Evolutionary conservation across 768 basidiomycete species (phyloP).

Genomic region (Terana coerulea): DNA sequence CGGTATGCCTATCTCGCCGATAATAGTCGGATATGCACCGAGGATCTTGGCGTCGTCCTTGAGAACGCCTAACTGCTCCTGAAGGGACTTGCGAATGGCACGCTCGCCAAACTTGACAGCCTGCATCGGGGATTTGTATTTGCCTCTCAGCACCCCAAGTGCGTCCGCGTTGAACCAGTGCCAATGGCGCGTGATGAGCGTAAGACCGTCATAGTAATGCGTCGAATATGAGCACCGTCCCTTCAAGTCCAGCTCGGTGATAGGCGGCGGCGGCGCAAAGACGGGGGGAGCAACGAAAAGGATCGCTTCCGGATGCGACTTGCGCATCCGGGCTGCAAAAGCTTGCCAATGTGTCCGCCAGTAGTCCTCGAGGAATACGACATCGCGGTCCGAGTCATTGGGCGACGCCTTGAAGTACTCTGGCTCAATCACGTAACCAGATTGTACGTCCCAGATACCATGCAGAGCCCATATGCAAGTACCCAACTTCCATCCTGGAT

Average conservation of each 20-base stretch:
- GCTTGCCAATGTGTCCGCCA: constrained; percentile 69
- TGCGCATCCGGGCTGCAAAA: constrained; percentile 56
- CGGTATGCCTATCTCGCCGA: constrained; percentile 95
- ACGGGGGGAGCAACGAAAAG: constrained; percentile 92
- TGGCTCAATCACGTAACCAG: constrained; percentile 61
- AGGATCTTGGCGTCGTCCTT: constrained; percentile 69
- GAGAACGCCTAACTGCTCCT: constrained; percentile 78
- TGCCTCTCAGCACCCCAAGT: constrained; percentile 83
- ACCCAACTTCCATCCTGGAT: constrained; percentile 67
- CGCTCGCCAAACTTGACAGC: constrained; percentile 80
- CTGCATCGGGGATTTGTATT: constrained; percentile 61
- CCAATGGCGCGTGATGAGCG: constrained; percentile 90
- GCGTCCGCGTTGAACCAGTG: constrained; percentile 96
- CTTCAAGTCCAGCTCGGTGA: constrained; percentile 50
- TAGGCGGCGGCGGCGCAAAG: constrained; percentile 71
- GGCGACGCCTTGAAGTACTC: constrained; percentile 63
- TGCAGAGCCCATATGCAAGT: constrained; percentile 85
- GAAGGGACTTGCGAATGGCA: constrained; percentile 77
- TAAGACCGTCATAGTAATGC: constrained; percentile 95
- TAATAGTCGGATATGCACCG: constrained; percentile 77
- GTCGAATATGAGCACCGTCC: constrained; percentile 72
- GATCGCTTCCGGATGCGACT: constrained; percentile 75
- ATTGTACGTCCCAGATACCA: constrained; percentile 81
- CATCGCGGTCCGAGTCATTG: constrained; percentile 34
- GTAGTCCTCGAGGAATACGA: constrained; percentile 74